Evolutionary conservation across 352 stramenopile genomes (phyloP).

Genomic region (Phytophthora sp.): DNA sequence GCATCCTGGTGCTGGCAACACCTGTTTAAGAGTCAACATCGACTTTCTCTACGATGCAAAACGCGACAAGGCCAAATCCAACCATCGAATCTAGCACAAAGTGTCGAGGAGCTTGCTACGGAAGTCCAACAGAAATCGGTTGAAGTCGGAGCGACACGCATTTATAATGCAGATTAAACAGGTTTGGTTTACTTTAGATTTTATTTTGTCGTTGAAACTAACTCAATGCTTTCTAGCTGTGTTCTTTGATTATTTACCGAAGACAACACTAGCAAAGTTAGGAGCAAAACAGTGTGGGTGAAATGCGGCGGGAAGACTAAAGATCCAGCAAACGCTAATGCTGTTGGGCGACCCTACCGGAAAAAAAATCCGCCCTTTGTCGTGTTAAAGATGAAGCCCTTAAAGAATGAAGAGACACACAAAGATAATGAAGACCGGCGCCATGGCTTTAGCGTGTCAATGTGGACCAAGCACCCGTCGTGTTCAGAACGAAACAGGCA

Average conservation of each 20-base stretch:
- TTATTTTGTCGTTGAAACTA: neutral
- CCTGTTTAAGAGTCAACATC: slow-evolving; percentile 1
- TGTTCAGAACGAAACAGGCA: neutral
- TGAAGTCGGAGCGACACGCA: slow-evolving; percentile 7
- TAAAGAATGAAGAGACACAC: neutral
- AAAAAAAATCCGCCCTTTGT: neutral
- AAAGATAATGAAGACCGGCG: neutral
- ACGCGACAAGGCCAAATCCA: slow-evolving; percentile 7
- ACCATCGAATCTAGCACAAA: neutral
- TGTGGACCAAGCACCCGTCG: neutral
- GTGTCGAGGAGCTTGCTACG: neutral
- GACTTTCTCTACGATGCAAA: slow-evolving; percentile 4
- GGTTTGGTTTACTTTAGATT: neutral
- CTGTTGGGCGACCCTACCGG: neutral
- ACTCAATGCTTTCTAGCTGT: neutral
- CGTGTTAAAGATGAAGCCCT: slow-evolving; percentile 10
- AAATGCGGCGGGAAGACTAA: slow-evolving; percentile 11
- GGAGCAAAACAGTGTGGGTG: slow-evolving; percentile 9
- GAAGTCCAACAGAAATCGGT: neutral
- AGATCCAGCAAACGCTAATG: slow-evolving; percentile 8
- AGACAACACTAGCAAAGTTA: neutral
- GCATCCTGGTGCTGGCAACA: slow-evolving; percentile 1
- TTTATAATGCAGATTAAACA: slow-evolving; percentile 11
- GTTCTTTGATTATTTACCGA: slow-evolving; percentile 11
- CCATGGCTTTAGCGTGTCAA: neutral